These are phyloP conservation scores for Tetragonia tetragonoides DNA, from an alignment of 148 eudicot genomes.

Conservation along the genomic window DNA sequence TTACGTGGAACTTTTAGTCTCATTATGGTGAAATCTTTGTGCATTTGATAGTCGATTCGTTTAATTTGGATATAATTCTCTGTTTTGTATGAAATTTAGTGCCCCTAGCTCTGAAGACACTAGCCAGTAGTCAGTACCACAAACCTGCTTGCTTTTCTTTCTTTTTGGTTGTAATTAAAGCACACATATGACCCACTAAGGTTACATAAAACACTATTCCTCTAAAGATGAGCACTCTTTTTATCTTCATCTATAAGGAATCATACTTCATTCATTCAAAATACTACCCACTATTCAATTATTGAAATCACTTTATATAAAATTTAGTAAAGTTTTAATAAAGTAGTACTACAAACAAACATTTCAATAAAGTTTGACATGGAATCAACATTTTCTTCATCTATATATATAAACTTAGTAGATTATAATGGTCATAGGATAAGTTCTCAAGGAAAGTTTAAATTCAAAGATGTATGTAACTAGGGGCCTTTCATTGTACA, in stretches of 20 bases:
- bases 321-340: constrained; percentile 20
- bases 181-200: constrained; percentile 23
- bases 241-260: constrained; percentile 37
- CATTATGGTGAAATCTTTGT: no score
- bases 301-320: constrained; percentile 22
- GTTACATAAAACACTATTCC: constrained; percentile 18
- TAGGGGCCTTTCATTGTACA: constrained; percentile 63
- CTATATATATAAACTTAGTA: constrained; percentile 1
- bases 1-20: no score
- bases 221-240: constrained; percentile 32
- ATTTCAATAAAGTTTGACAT: constrained; percentile 11
- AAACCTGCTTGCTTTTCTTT: background rate
- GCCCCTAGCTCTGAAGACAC: background rate
- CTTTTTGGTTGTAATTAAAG: constrained; percentile 18
- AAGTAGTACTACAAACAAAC: constrained; percentile 17
- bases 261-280: constrained; percentile 20
- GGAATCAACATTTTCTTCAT: constrained; percentile 7
- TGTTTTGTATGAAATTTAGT: no score
- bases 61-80: no score
- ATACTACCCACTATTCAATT: constrained; percentile 17
- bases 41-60: no score
- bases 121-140: background rate
- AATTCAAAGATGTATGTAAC: constrained; percentile 54
- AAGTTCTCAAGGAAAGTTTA: background rate
- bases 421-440: background rate